Evolutionary conservation across 805 yeast genomes (phyloP), one percentile per base, ranked within the genome.

Genomic region (Pichia cephalocereana): DNA sequence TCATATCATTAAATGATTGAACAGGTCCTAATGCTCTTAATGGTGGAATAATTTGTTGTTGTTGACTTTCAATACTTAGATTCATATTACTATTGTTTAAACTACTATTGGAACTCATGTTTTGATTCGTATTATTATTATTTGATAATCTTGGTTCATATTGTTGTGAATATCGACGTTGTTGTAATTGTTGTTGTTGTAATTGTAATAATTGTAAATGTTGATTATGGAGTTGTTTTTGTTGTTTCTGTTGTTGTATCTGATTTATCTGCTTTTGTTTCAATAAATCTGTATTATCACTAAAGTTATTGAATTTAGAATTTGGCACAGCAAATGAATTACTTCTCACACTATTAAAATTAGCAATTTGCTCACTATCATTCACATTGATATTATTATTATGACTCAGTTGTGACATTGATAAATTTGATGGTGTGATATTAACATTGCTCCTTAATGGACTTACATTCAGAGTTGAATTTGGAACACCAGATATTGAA

Each of bases 41-140:
- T 3, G 69, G 70, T n/a, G 68, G 68, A 6, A 62, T 48, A 26
- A 62, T 57, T n/a, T 50, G 57, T 23, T 54, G 59, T 36, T 51
- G 57, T 27, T 47, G 55, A 31, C 51, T 45, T 34, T 43, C 46
- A 8, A 48, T 43, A 26, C 17, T 43, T 37, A 10, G 26, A 30
- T 4, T 6, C 10, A 10, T 30, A 6, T 8, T 30, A 12, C 23
- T 27, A 6, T 9, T n/a, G 37, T 28, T 43, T 10, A 26, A 38
- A 14, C 18, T 28, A 32, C 12, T 46, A 7, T 10, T 32, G 10
- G 6, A 14, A 30, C 7, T 30, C 32, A 30, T 7, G 14, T 30
- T 30, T 9, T 6, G 10, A 7, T 30, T 6, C 10, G 18, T 14
- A 3, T 34, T 34, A 34, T 32, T 32, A 8, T 4, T 3, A 34